phyloP scores from a whole-genome alignment of 176 grass and related monocot species.

The Bolboschoenus planiculmis region DNA sequence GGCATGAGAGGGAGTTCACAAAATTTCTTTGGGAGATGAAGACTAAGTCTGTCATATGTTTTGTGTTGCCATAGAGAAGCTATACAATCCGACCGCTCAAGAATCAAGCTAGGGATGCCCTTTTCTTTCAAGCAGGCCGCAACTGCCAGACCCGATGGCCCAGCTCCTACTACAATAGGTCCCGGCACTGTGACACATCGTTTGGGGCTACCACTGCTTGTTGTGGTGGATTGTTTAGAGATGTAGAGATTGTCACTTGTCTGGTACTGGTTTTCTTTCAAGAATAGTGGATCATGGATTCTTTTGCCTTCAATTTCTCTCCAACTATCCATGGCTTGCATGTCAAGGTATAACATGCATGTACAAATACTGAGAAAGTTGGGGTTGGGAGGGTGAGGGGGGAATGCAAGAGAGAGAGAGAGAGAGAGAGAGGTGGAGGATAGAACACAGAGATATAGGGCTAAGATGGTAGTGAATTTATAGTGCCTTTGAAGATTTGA shows the following conservation, averaged over 20 bases:
- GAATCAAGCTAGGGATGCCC: constrained; percentile 54
- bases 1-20: constrained; percentile 94
- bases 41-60: constrained; percentile 88
- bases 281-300: constrained; percentile 60
- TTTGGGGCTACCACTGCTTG: not conserved
- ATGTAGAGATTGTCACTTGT: constrained; percentile 11
- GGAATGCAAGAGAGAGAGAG: not conserved
- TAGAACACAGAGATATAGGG: constrained; percentile 15
- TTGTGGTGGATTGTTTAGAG: not conserved
- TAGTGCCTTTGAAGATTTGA: not conserved
- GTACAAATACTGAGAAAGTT: not conserved
- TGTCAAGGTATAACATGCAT: not conserved
- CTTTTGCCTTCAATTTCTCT: constrained; percentile 81
- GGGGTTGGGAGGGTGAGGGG: not conserved
- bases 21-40: constrained; percentile 91
- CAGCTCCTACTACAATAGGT: constrained; percentile 82
- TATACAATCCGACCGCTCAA: constrained; percentile 82
- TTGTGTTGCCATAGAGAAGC: constrained; percentile 85
- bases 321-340: constrained; percentile 30
- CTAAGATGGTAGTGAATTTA: constrained; percentile 4
- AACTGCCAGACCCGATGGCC: constrained; percentile 88
- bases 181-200: constrained; percentile 40
- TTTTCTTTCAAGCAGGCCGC: constrained; percentile 79
- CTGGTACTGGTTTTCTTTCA: constrained; percentile 33
- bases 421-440: constrained; percentile 1